Evolutionary conservation across 2,329 filamentous ascomycete genomes (phyloP).

Genomic region (Aspergillus proliferans): DNA sequence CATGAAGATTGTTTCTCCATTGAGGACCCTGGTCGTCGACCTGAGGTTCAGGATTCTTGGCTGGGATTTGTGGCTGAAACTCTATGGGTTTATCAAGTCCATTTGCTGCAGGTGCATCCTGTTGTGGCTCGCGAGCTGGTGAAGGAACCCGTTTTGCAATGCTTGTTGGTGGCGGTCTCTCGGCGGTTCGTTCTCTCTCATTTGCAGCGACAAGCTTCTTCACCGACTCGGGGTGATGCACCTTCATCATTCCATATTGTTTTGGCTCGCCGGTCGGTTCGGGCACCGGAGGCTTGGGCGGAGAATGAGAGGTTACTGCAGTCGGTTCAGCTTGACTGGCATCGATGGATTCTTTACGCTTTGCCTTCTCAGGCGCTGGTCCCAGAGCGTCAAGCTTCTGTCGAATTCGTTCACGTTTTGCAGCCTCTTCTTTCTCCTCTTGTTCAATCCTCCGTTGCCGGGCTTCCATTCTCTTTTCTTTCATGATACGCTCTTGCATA

Average conservation of each 20-base stretch:
- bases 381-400: conserved; percentile 52
- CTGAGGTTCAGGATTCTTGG: conserved; percentile 19
- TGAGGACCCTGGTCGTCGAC: conserved; percentile 29
- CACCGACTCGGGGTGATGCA: conserved; percentile 52
- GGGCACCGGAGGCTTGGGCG: conserved; percentile 54
- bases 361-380: conserved; percentile 34
- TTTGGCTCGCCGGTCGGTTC: conserved; percentile 52
- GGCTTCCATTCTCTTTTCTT: conserved; percentile 52
- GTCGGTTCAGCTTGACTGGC: conserved; percentile 18
- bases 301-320: conserved; percentile 40
- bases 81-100: conserved; percentile 22
- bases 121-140: conserved; percentile 24
- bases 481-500: conserved; percentile 56
- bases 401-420: conserved; percentile 52
- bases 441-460: conserved; percentile 50
- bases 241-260: conserved; percentile 58
- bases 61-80: conserved; percentile 12
- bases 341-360: conserved; percentile 22
- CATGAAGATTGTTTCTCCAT: conserved; percentile 34
- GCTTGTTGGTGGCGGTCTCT: conserved; percentile 23
- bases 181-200: conserved; percentile 29
- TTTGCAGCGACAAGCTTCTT: conserved; percentile 37
- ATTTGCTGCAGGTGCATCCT: conserved; percentile 21
- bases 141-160: conserved; percentile 26
- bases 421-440: conserved; percentile 52